These are phyloP conservation scores for Dryas octopetala DNA, from an alignment of 306 rosid genomes.

Conservation along the genomic window DNA sequence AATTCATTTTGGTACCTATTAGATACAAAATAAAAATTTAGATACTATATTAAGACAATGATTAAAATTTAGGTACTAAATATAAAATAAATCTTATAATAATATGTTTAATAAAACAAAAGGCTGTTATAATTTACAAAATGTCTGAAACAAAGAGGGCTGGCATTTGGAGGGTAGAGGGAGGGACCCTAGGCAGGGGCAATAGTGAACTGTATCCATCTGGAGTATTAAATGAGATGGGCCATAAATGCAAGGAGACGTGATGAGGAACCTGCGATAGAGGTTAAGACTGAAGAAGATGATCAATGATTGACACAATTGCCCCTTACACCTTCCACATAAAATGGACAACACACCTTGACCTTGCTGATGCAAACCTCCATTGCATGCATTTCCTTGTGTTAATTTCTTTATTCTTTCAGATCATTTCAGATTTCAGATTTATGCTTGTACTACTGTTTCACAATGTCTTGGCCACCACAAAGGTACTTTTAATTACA, in stretches of 20 bases:
- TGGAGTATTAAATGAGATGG: slow-evolving; percentile 51
- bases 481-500: background rate
- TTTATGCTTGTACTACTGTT: background rate
- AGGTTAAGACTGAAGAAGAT: slow-evolving; percentile 16
- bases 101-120: no score
- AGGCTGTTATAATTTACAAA: no score
- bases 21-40: no score
- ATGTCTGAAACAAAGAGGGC: background rate
- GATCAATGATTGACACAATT: slow-evolving; percentile 36
- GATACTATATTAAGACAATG: no score
- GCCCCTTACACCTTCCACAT: slow-evolving; percentile 18
- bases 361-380: background rate
- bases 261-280: slow-evolving; percentile 29
- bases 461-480: background rate
- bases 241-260: slow-evolving; percentile 13
- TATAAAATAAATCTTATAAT: no score
- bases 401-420: background rate
- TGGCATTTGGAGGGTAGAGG: slow-evolving; percentile 17
- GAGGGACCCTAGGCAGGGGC: background rate
- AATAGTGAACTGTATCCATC: slow-evolving; percentile 41
- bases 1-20: no score
- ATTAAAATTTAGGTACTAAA: no score
- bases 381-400: background rate
- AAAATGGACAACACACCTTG: background rate
- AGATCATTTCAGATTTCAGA: background rate